A percentile compares a stretch with the other conserved stretches of the same genome.
Evolutionary conservation across 495 filamentous ascomycete species (phyloP).

Genomic region (Aspergillus nanangensis): DNA sequence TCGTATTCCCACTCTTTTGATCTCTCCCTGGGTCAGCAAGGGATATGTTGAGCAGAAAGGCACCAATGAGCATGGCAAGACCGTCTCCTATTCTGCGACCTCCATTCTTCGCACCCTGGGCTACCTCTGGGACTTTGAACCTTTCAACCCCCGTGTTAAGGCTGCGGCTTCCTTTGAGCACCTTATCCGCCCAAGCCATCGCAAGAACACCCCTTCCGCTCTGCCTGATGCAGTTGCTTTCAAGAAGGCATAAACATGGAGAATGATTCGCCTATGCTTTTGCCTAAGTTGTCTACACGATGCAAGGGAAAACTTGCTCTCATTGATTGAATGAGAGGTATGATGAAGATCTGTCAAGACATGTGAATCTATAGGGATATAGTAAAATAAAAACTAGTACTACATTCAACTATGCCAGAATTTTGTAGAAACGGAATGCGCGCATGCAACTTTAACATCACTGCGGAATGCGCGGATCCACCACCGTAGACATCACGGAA

Average conservation of each 20-base stretch:
- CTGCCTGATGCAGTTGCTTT: constrained; percentile 15
- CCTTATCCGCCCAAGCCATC: constrained; percentile 20
- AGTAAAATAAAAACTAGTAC: too few species aligned
- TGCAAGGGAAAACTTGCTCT: not conserved
- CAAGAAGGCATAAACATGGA: not conserved
- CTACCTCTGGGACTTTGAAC: constrained; percentile 42
- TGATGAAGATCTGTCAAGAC: too few species aligned
- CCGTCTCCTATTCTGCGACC: constrained; percentile 33
- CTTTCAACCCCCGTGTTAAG: constrained; percentile 36
- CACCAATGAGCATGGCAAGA: constrained; percentile 23
- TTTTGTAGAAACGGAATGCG: too few species aligned
- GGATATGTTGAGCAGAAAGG: constrained; percentile 45
- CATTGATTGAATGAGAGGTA: too few species aligned
- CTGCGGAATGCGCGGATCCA: too few species aligned
- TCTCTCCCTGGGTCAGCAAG: constrained; percentile 44
- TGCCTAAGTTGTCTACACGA: not conserved
- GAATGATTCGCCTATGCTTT: too few species aligned
- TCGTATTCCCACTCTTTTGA: constrained; percentile 45
- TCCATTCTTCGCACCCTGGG: constrained; percentile 37
- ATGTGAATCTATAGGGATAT: too few species aligned
- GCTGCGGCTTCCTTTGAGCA: constrained; percentile 39
- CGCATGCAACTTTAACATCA: too few species aligned
- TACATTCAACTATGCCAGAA: too few species aligned
- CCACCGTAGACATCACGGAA: too few species aligned
- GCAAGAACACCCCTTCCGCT: constrained; percentile 18